These are phyloP conservation scores for Russula sp. DNA, from an alignment of 768 basidiomycete species.

Conservation along the genomic window DNA sequence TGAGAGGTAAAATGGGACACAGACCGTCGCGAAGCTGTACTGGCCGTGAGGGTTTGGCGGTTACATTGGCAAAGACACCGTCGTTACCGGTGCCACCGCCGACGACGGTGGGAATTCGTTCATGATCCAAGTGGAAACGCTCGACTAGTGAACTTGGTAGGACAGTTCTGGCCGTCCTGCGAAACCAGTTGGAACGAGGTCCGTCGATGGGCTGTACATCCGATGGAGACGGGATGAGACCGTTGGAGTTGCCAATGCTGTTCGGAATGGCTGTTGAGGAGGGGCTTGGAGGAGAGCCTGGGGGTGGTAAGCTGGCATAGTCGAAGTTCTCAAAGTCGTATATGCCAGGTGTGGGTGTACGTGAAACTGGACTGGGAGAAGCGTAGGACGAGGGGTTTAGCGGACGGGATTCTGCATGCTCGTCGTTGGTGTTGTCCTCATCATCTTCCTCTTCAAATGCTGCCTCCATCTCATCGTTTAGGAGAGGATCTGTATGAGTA, in stretches of 20 bases:
- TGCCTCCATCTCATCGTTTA: constrained; percentile 72
- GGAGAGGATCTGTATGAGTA: constrained; percentile 47
- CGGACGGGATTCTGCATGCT: constrained; percentile 50
- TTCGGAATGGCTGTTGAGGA: constrained; percentile 66
- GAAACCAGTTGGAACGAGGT: constrained; percentile 48
- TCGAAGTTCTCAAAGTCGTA: constrained; percentile 83
- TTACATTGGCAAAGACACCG: constrained; percentile 95
- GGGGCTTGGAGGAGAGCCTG: constrained; percentile 72
- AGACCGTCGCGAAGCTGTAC: constrained; percentile 58
- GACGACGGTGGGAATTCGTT: constrained; percentile 44
- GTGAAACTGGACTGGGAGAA: constrained; percentile 29
- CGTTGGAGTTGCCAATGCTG: constrained; percentile 71
- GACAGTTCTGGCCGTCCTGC: constrained; percentile 52
- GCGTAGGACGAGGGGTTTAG: constrained; percentile 42
- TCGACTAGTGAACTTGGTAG: constrained; percentile 52
- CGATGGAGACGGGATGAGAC: constrained; percentile 51
- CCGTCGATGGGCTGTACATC: constrained; percentile 36
- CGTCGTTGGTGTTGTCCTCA: constrained; percentile 55
- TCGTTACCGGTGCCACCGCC: constrained; percentile 76
- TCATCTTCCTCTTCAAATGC: constrained; percentile 84
- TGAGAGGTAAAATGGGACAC: constrained; percentile 30
- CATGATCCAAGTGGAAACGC: constrained; percentile 45
- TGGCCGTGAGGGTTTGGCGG: constrained; percentile 74
- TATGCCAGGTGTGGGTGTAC: constrained; percentile 36
- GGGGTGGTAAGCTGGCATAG: constrained; percentile 73